Base-by-base conservation (phyloP, 2,329 filamentous ascomycete genomes). In the Cladosporium velox region DNA sequence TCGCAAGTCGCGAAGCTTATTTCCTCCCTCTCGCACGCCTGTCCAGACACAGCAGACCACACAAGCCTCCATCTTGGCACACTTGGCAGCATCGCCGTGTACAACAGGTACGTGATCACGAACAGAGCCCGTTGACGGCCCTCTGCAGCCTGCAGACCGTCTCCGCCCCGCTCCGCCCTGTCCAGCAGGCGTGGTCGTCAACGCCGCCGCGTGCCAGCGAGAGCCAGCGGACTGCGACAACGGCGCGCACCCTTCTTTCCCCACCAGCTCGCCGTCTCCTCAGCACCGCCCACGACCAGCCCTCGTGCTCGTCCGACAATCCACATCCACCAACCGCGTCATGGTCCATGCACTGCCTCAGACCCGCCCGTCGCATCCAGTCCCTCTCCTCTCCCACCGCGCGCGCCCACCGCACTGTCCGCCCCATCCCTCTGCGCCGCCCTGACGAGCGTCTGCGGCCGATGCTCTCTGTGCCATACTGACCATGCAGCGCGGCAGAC, bases 281-380 rank as follows among this genome's bases (percentile, higher is more conserved):
- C 55, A 58, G 8, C 55, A 28, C 32, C 28, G 52, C 30, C 41
- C 12, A 14, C 34, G 41, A 47, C 41, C 41, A 54, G 49, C 24
- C 49, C 49, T 54, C 49, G 49, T 54, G 52, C 52, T 57, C n/a
- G 57, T 41, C 35, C 38, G 26, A 52, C n/a, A 24, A 34, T 54
- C 51, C 52, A 55, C 52, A 55, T 55, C 28, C 52, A 55, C 52
- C 28, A 34, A 32, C 59, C 59, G 59, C 59, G 59, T 62, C 59
- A 62, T 62, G 59, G 59, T 52, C 59, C 59, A 52, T 62, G 59
- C 59, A 62, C 59, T 38, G 59, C 59, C 59, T 52, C 59, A 58
- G 55, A 58, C 55, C 55, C 55, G 55, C 55, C 55, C 34, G 55
- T 58, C 55, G 55, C 55, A 59, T 59, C 57, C 57, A 59, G 59